Conservation (phyloP, 202 grass and related monocot genomes). For the Panicum virgatum region DNA sequence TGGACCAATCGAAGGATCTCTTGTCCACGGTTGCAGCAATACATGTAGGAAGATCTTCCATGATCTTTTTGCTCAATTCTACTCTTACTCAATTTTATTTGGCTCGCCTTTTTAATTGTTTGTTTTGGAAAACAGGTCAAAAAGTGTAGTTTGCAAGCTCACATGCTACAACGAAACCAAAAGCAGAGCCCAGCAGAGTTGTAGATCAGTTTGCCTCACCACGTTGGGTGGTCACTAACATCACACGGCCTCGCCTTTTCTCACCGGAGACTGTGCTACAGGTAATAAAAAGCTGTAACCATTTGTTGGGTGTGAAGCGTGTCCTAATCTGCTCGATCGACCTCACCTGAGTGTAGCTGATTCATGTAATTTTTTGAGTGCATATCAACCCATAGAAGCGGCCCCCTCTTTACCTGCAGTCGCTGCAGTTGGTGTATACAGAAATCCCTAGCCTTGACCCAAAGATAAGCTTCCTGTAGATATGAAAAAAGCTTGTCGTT, state of each 20-base stretch:
- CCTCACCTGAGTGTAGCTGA: constrained; percentile 60
- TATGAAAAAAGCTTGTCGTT: constrained; percentile 66
- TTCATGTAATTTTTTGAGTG: constrained; percentile 81
- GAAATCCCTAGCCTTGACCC: constrained; percentile 58
- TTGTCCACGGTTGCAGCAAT: constrained; percentile 80
- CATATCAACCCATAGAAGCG: constrained; percentile 57
- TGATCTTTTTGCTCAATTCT: neutral
- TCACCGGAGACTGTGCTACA: constrained; percentile 67
- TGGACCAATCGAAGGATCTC: constrained; percentile 88
- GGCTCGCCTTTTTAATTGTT: constrained; percentile 17
- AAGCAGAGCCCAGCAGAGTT: constrained; percentile 49
- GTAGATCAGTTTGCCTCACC: constrained; percentile 56
- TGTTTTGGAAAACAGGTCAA: constrained; percentile 67
- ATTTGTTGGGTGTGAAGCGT: constrained; percentile 60
- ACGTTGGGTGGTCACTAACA: constrained; percentile 74
- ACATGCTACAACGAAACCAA: constrained; percentile 82
- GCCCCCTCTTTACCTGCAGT: constrained; percentile 49
- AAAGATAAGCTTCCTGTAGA: constrained; percentile 76
- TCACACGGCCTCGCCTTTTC: constrained; percentile 78
- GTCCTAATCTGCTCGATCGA: constrained; percentile 54
- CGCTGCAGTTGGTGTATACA: constrained; percentile 69
- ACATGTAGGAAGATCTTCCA: constrained; percentile 59
- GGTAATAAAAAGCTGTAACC: constrained; percentile 75
- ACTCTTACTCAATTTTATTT: neutral
- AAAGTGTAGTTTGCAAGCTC: constrained; percentile 83